Conservation (phyloP, 2,329 filamentous ascomycete genomes). For the Aspergillus flavus region DNA sequence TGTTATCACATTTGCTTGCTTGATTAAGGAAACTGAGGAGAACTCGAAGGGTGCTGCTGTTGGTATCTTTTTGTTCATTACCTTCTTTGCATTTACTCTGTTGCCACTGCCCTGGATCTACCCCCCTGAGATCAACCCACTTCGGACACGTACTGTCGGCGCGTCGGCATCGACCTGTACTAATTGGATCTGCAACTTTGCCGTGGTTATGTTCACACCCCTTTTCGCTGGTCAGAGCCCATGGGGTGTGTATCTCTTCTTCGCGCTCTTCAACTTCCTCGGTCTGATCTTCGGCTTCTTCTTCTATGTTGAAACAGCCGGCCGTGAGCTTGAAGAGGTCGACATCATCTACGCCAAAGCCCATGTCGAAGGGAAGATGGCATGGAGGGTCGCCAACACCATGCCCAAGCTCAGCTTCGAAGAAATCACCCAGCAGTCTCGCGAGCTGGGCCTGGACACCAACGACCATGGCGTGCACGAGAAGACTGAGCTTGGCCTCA, state of each 20-base stretch:
- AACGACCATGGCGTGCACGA: constrained; percentile 3
- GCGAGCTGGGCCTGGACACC: constrained; percentile 27
- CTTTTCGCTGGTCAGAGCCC: constrained; percentile 36
- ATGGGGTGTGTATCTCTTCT: constrained; percentile 48
- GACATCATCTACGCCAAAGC: constrained; percentile 45
- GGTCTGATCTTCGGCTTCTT: constrained; percentile 55
- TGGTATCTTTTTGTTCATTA: constrained; percentile 68
- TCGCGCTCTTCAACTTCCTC: constrained; percentile 39
- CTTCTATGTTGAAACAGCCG: constrained; percentile 55
- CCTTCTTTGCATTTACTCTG: constrained; percentile 66
- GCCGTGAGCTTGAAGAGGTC: constrained; percentile 44
- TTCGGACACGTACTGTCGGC: constrained; percentile 56
- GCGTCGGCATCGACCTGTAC: constrained; percentile 54
- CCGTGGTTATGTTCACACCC: constrained; percentile 52
- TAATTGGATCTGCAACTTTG: constrained; percentile 60
- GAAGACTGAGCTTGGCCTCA: constrained; percentile 25
- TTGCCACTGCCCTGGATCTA: constrained; percentile 61
- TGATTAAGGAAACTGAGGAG: constrained; percentile 27
- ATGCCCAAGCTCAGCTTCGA: constrained; percentile 34
- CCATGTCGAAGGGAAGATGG: constrained; percentile 36
- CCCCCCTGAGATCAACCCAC: constrained; percentile 54
- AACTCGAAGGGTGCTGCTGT: constrained; percentile 48
- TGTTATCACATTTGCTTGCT: constrained; percentile 37
- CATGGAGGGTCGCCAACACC: constrained; percentile 25
- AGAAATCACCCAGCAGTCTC: constrained; percentile 28